These are phyloP conservation scores for Ilex asprella DNA, from an alignment of 257 asterid genomes.

Conservation along the genomic window DNA sequence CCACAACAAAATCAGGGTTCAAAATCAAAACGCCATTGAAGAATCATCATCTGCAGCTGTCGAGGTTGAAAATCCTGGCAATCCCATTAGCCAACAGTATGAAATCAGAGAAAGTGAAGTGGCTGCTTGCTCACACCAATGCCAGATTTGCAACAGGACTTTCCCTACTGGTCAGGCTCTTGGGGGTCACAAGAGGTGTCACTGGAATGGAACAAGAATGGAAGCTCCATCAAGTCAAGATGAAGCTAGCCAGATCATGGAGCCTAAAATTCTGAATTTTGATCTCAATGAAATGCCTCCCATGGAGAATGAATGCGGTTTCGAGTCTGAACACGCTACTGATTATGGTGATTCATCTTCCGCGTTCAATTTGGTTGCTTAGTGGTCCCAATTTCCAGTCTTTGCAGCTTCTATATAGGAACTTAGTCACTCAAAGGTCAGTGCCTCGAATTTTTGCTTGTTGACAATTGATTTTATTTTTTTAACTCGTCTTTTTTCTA, in stretches of 20 bases:
- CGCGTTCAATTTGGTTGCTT: conserved; percentile 3
- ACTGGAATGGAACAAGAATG: neutral
- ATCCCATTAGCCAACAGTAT: neutral
- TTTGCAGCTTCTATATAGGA: conserved; percentile 8
- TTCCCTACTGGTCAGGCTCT: conserved; percentile 12
- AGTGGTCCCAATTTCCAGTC: conserved; percentile 5
- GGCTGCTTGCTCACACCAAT: conserved; percentile 1
- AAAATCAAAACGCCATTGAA: conserved; percentile 15
- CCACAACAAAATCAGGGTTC: conserved; percentile 28
- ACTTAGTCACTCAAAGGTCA: neutral
- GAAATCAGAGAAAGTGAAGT: no score
- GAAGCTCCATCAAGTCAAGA: conserved; percentile 11
- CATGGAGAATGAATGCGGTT: conserved; percentile 15
- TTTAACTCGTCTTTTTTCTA: no score
- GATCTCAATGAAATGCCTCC: conserved; percentile 55
- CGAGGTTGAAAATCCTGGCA: neutral
- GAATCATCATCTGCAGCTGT: conserved; percentile 6
- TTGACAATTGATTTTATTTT: neutral
- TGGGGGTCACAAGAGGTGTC: conserved; percentile 18
- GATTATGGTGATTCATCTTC: conserved; percentile 12
- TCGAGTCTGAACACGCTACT: conserved; percentile 2
- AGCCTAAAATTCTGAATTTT: conserved; percentile 20
- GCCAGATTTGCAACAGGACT: conserved; percentile 9
- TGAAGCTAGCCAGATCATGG: conserved; percentile 15
- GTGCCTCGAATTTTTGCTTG: conserved; percentile 1